Base-by-base conservation (phyloP, 2,329 filamentous ascomycete species). In the Davidsoniella eucalypti region DNA sequence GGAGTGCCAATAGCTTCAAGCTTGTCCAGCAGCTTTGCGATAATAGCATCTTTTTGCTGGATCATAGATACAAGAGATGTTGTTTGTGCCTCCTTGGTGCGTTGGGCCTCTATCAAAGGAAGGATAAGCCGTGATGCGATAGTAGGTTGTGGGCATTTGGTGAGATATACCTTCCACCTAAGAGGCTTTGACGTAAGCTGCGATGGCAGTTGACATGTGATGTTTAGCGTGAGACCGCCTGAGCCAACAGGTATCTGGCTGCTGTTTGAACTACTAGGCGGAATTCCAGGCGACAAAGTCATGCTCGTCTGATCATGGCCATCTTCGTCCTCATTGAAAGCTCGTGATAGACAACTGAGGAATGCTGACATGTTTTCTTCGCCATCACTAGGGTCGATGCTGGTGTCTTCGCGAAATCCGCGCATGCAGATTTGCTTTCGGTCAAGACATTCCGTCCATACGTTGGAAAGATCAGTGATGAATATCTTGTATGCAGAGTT, bases 351-450 rank as follows among this genome's bases (percentile, higher is more conserved):
- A 57, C 82, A 80, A 18, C 74, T 69, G 12, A 88, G 66, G 47
- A 90, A 76, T 47, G 79, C 78, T 23, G 65, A 61, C 64, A 85
- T 76, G 58, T 90, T 84, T 47, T 77, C 73, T 0, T 70, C 67
- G 53, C 81, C 80, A 56, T 82, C 78, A 59, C 73, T 78, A 1
- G 84, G 79, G 59, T 90, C 83, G 54, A 90, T 87, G 54, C 75
- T 79, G 14, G 80, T 84, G 57, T 78, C 72, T 56, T 80, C 71
- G 21, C 72, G 65, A 51, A 75, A 68, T 26, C 77, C 81, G 53
- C 82, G 75, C 53, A 70, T 65, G 50, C 79, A 71, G 51, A 90
- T 82, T 9, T 67, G 69, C n/a, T 67, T 69, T 18, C 76, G 68
- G 51, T 78, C 72, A 18, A 87, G 64, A 7, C 62, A 69, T 63